These are phyloP conservation scores for Climacium dendroides DNA, from an alignment of 225 moss, liverwort and hornwort genomes.

Conservation along the genomic window DNA sequence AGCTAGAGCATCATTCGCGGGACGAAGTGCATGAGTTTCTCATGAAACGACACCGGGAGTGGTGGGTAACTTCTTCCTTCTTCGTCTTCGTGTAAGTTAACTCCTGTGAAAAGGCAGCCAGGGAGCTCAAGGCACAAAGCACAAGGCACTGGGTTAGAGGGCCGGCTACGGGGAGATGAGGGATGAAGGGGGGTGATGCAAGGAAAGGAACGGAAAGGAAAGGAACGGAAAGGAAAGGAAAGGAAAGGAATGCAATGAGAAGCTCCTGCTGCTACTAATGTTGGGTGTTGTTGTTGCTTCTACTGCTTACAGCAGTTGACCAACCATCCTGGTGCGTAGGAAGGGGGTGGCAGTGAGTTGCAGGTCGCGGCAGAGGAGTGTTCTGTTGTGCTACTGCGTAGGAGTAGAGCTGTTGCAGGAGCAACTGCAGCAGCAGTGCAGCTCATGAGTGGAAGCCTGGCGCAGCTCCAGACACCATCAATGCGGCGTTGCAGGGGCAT, in stretches of 20 bases:
- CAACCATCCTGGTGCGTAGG: conserved; percentile 10
- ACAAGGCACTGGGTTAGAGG: background rate
- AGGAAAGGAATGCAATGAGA: background rate
- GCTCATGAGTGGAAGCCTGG: conserved; percentile 40
- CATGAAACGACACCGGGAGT: background rate
- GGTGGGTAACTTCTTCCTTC: background rate
- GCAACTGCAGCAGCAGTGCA: conserved; percentile 7
- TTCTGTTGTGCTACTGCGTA: background rate
- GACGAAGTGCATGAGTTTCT: background rate
- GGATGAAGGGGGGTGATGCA: too few species aligned
- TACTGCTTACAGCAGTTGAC: conserved; percentile 24
- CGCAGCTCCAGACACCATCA: conserved; percentile 20
- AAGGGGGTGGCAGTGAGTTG: background rate
- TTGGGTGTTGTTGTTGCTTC: background rate
- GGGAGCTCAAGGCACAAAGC: conserved; percentile 24
- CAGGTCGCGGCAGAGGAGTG: background rate
- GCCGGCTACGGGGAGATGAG: background rate
- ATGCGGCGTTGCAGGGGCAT: conserved; percentile 28
- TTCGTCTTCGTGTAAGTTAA: background rate
- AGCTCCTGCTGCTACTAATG: background rate
- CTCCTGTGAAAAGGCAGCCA: background rate
- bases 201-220: background rate
- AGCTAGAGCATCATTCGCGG: background rate
- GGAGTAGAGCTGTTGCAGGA: background rate
- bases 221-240: background rate